Conservation (phyloP, 768 basidiomycete genomes). For the Auriculariales sp. region DNA sequence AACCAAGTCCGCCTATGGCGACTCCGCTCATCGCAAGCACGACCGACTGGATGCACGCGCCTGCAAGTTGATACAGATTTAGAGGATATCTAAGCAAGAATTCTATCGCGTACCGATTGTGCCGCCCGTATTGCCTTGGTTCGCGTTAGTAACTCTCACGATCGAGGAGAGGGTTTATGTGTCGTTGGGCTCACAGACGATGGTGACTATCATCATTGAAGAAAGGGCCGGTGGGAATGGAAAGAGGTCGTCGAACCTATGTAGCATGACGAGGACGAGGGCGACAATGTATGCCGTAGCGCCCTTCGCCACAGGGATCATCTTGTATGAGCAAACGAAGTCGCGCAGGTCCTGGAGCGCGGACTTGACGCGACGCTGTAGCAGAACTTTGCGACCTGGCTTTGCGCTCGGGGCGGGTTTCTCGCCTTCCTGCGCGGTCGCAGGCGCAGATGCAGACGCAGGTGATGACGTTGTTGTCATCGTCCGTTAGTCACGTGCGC, state of each 20-base stretch:
- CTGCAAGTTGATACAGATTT: neutral
- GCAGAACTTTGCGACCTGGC: too few species aligned
- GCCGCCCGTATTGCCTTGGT: neutral
- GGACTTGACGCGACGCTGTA: too few species aligned
- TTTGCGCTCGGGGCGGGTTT: too few species aligned
- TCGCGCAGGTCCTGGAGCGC: too few species aligned
- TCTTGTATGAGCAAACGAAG: too few species aligned
- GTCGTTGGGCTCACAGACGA: constrained; percentile 14
- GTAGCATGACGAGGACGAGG: constrained; percentile 12
- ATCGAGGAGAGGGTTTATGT: constrained; percentile 9
- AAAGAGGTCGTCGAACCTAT: constrained; percentile 10
- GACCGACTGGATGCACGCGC: constrained; percentile 9
- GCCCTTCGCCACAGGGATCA: constrained; percentile 5
- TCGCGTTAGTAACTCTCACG: too few species aligned
- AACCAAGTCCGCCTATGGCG: constrained; percentile 12
- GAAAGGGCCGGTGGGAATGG: constrained; percentile 10
- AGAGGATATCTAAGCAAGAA: neutral
- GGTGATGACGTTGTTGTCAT: too few species aligned
- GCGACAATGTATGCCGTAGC: constrained; percentile 13
- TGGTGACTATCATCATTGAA: constrained; percentile 12
- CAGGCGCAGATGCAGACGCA: too few species aligned
- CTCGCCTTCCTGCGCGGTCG: too few species aligned
- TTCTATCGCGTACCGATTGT: neutral
- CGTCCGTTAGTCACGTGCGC: too few species aligned
- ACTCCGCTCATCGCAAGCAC: constrained; percentile 8